phyloP scores from a whole-genome alignment of 1,284 basidiomycete genomes.

The Melampsora abietis-canadensis region DNA sequence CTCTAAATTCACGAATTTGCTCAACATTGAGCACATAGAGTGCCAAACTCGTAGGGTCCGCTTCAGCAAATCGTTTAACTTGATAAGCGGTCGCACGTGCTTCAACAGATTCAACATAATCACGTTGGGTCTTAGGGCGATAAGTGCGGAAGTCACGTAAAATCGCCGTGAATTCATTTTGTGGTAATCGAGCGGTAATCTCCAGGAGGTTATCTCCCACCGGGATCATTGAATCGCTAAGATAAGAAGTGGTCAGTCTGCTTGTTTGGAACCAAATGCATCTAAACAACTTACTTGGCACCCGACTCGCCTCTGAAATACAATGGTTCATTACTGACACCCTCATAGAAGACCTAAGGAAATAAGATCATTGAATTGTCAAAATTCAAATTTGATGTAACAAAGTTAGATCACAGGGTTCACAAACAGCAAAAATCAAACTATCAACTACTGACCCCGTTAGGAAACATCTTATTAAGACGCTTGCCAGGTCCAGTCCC shows the following conservation, averaged over 20 bases:
- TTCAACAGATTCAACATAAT: conserved; percentile 50
- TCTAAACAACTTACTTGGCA: too few relatives aligned
- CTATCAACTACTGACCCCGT: conserved; percentile 37
- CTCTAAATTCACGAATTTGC: conserved; percentile 51
- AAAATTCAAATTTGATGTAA: too few relatives aligned
- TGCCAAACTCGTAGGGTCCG: conserved; percentile 43
- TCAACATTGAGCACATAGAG: conserved; percentile 51
- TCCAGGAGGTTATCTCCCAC: conserved; percentile 51
- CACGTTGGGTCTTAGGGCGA: conserved; percentile 48
- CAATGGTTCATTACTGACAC: too few relatives aligned
- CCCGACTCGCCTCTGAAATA: too few relatives aligned
- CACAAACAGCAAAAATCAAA: too few relatives aligned
- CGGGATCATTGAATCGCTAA: conserved; percentile 50
- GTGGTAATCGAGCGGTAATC: conserved; percentile 50
- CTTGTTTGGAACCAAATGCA: too few relatives aligned
- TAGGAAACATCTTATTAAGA: conserved; percentile 51
- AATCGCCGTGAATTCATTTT: conserved; percentile 51
- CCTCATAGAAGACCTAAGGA: too few relatives aligned
- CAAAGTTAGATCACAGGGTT: too few relatives aligned
- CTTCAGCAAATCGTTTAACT: conserved; percentile 47
- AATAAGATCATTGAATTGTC: too few relatives aligned
- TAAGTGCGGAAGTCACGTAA: conserved; percentile 52
- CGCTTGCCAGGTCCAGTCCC: conserved; percentile 50
- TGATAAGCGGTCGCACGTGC: conserved; percentile 46
- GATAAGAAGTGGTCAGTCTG: conserved; percentile 47